phyloP scores from a whole-genome alignment of 2,329 filamentous ascomycete genomes.

The Colletotrichum chrysophilum region DNA sequence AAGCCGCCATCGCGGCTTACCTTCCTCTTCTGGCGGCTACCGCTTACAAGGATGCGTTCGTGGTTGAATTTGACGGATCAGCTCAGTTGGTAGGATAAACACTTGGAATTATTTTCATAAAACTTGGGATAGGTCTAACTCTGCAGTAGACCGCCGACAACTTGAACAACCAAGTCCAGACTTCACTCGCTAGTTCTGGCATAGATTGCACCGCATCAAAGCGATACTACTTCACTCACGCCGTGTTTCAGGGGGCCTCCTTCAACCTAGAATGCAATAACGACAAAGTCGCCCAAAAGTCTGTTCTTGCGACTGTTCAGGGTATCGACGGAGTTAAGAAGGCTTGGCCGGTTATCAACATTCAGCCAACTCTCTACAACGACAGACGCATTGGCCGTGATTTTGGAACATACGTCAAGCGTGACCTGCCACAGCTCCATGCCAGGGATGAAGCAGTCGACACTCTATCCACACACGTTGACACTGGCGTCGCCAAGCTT shows the following conservation, averaged over 20 bases:
- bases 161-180: background rate
- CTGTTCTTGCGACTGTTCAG: background rate
- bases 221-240: background rate
- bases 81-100: background rate
- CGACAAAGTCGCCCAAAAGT: background rate
- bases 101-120: background rate
- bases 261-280: background rate
- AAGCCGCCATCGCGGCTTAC: background rate
- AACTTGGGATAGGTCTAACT: background rate
- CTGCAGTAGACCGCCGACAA: background rate
- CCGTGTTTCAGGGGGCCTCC: background rate
- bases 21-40: background rate
- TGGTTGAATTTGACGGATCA: background rate
- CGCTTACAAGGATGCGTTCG: background rate
- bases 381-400: background rate
- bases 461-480: conserved; percentile 27
- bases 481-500: conserved; percentile 18
- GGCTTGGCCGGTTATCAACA: background rate
- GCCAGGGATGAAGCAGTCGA: background rate
- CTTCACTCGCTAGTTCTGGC: background rate
- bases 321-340: background rate
- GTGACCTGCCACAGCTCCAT: background rate
- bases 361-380: background rate
- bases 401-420: background rate
- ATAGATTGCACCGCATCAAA: background rate